Evolutionary conservation across 768 basidiomycete species (phyloP), one percentile per base, ranked within the genome.

Genomic region (Pilatotrama ljubarskyi): DNA sequence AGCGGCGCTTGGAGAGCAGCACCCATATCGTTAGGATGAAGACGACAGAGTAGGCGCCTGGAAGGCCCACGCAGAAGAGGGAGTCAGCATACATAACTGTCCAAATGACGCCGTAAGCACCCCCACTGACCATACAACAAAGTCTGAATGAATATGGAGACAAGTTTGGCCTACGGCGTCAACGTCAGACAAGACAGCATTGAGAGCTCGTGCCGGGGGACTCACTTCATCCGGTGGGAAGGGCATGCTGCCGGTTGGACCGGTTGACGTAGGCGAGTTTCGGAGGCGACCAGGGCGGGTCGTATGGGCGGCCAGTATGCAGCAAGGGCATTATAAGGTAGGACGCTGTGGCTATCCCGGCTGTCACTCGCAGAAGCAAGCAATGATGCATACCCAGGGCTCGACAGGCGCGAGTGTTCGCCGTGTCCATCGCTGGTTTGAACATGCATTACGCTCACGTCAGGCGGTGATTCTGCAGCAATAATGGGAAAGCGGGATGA

Each of bases 111-210:
- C 18, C n/a, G 17, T 1, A 37, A 8, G n/a, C 18, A 22, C 24
- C 5, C 3, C 1, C 9, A 37, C 32, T 44, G 7, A 47, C 54
- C 54, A 17, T 55, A 55, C 17, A 55, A 35, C 32, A 55, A 20
- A 5, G 54, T 55, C 54, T 55, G 54, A 17, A 55, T 47, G 54
- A 55, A 55, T n/a, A 55, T 55, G 14, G 54, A 55, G 13, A 55
- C 54, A 17, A 55, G 43, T 20, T 55, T 55, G 17, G 54, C 54
- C 54, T 55, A 22, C 4, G 43, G 15, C 20, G 17, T 7, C 6
- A 10, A 43, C 42, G 10, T 22, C 8, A 17, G n/a, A 26, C 3
- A 20, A 18, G n/a, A 4, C 17, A 38, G 29, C 29, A 10, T 32
- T 24, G 14, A 14, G 13, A 22, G 50, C 36, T 40, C 5, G 10